Evolutionary conservation across 2,329 filamentous ascomycete species (phyloP).

Genomic region (Fusarium domesticum): DNA sequence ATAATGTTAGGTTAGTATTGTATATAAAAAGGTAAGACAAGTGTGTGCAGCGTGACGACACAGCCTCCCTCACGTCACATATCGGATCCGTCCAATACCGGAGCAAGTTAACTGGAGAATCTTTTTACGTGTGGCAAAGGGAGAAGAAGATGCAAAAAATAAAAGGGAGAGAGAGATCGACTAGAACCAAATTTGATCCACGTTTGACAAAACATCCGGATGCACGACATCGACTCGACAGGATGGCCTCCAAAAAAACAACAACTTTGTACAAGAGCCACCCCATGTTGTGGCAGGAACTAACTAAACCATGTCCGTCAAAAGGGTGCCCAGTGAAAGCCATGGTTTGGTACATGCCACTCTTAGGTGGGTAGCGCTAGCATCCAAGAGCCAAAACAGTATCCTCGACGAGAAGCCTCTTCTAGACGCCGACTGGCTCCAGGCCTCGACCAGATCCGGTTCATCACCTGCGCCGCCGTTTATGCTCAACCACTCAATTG

Average conservation of each 20-base stretch:
- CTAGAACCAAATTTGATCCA: no score
- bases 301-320: neutral
- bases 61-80: conserved; percentile 24
- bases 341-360: conserved; percentile 1
- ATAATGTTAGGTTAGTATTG: neutral
- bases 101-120: conserved; percentile 30
- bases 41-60: conserved; percentile 25
- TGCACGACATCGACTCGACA: conserved; percentile 45
- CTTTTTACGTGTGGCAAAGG: conserved; percentile 29
- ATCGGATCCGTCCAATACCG: conserved; percentile 31
- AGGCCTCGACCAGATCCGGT: conserved; percentile 28
- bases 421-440: conserved; percentile 38
- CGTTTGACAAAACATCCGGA: conserved; percentile 17
- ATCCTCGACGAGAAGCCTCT: conserved; percentile 16
- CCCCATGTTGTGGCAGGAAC: neutral
- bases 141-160: neutral
- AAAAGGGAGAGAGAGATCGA: no score
- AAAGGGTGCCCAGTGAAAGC: conserved; percentile 19
- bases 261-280: no score
- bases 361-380: conserved; percentile 28
- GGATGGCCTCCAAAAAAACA: no score
- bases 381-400: conserved; percentile 17
- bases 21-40: conserved; percentile 4
- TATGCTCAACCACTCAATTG: conserved; percentile 27
- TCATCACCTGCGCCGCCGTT: conserved; percentile 33